A percentile compares a stretch with the other conserved stretches of the same genome.
These are phyloP conservation scores for Chaetomium strumarium DNA, from an alignment of 2,329 filamentous ascomycete species.

Conservation along the genomic window DNA sequence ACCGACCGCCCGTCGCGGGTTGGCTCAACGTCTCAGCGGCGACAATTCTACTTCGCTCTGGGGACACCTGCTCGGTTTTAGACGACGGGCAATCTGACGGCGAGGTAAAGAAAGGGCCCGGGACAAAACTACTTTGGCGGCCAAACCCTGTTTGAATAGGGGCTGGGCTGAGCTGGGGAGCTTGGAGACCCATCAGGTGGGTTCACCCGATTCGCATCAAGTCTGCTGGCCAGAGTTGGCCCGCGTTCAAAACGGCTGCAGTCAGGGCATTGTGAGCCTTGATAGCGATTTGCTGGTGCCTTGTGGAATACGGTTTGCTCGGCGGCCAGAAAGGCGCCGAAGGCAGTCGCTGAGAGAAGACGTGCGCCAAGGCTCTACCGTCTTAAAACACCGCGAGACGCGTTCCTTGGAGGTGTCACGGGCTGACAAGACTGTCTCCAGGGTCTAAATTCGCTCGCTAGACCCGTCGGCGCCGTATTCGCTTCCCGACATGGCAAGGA, in stretches of 20 bases:
- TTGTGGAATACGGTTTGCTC: not conserved
- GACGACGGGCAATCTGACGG: constrained; percentile 4
- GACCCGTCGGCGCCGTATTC: not conserved
- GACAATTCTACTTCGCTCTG: constrained; percentile 13
- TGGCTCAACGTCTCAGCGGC: constrained; percentile 6
- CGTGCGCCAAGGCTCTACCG: not conserved
- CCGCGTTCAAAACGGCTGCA: not conserved
- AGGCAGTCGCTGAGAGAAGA: not conserved
- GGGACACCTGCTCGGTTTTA: constrained; percentile 10
- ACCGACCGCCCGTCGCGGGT: constrained; percentile 15
- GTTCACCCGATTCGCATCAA: constrained; percentile 5
- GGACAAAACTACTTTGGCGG: constrained; percentile 16
- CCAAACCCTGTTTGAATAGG: constrained; percentile 20
- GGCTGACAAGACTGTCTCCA: constrained; percentile 5
- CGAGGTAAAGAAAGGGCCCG: constrained; percentile 12
- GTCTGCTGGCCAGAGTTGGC: not conserved
- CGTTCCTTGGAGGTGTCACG: not conserved
- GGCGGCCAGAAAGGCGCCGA: not conserved
- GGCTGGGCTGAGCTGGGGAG: constrained; percentile 20
- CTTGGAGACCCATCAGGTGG: constrained; percentile 19
- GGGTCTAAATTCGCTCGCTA: constrained; percentile 2
- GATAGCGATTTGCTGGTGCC: not conserved
- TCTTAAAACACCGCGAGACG: not conserved
- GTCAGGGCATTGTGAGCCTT: not conserved
- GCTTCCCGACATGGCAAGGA: constrained; percentile 27